phyloP scores from a whole-genome alignment of 2,329 filamentous ascomycete species.

The Hypoxylon sp. region DNA sequence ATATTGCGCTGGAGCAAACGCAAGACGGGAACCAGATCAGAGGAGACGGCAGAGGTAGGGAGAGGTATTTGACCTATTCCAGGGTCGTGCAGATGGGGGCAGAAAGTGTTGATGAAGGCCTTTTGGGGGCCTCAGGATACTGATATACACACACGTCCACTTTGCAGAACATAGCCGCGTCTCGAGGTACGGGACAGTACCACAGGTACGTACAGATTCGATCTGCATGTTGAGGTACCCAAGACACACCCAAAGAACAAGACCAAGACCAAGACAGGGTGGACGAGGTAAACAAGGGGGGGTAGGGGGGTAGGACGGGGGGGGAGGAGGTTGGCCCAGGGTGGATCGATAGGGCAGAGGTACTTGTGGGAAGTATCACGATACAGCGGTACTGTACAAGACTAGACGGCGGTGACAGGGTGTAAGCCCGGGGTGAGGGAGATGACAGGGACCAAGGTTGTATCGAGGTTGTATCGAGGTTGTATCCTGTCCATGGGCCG shows the following conservation, averaged over 20 bases:
- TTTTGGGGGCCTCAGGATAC: constrained; percentile 38
- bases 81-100: constrained; percentile 35
- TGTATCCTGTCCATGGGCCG: too few relatives aligned
- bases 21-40: constrained; percentile 1
- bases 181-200: not conserved
- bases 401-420: constrained; percentile 1
- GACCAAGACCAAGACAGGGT: not conserved
- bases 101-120: constrained; percentile 35
- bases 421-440: too few relatives aligned
- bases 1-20: constrained; percentile 20
- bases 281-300: constrained; percentile 1
- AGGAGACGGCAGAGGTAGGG: constrained; percentile 8
- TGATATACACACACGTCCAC: constrained; percentile 37
- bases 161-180: constrained; percentile 12
- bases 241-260: constrained; percentile 29
- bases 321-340: too few relatives aligned
- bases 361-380: constrained; percentile 6
- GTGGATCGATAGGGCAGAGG: constrained; percentile 34
- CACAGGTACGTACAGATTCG: constrained; percentile 3
- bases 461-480: too few relatives aligned
- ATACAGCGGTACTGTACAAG: constrained; percentile 15
- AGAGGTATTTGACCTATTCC: constrained; percentile 17
- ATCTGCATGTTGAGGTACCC: constrained; percentile 2
- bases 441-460: constrained; percentile 19
- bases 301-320: too few relatives aligned